Base-by-base conservation (phyloP, 441 rosid genomes). In the Bruguiera hainesii region DNA sequence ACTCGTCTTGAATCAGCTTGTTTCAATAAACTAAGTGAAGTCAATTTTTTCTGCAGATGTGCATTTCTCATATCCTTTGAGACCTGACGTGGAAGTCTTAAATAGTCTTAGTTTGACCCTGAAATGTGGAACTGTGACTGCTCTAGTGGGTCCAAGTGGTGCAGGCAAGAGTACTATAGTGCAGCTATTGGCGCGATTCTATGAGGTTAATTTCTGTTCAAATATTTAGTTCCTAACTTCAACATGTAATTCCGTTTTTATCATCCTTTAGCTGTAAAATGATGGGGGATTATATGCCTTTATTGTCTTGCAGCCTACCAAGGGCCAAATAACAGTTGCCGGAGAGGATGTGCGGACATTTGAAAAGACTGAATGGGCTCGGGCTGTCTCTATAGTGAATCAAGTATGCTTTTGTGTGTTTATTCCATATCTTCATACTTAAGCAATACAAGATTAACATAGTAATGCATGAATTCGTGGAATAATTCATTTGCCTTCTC, bases 131-230 rank as follows among this genome's bases (percentile, higher is more conserved):
- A 85, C 90, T 33, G 87, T 91, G 72, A 93, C 95, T 66, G 98
- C 98, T 68, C 80, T 93, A 65, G 98, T 93, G 63, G 98, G 98
- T 59, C 75, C 96, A 70, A 93, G 98, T 67, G 98, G 98, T 78
- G 89, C 98, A 29, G 98, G 98, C 35, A 93, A 93, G 80, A 93
- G 97, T 75, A 93, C 98, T 49, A 75, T 93, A 71, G 97, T 93
- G 70, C 98, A 93, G 81, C 84, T 93, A 26, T 73, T 93, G 85
- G 91, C 96, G 56, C 95, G 96, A 62, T 89, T 93, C 75, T 93
- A 93, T 37, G 97, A 93, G 97, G 97, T 93, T 67, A 39, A 26
- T 13, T 61, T 67, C 19, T 20, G 71, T 33, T 75, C 3, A 25
- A 26, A 11, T 46, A 37, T 67, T 53, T 18, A 29, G n/a, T 28